Evolutionary conservation across 495 filamentous ascomycete genomes (phyloP), one percentile per base, ranked within the genome.

Genomic region (Penicillium pulvis): DNA sequence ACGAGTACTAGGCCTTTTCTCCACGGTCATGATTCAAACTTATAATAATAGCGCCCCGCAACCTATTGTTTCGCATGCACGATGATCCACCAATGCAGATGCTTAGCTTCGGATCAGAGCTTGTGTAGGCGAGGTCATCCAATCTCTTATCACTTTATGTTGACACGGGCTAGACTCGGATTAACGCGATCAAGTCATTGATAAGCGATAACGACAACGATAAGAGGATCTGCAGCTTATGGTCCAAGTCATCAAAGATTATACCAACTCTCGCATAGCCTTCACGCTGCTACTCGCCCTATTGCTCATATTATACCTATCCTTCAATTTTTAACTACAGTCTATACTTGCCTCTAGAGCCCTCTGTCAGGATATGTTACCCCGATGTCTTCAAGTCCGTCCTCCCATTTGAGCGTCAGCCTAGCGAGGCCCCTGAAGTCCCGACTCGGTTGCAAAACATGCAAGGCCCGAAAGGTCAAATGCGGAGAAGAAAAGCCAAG

Each of bases 401-500:
- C 51, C 19, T 17, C 36, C 36, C 20, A 43, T 42, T 30, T 42
- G 35, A 23, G n/a, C 14, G 19, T 28, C 26, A 19, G 39, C 24
- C 36, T 9, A n/a, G 9, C 20, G 11, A 41, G 19, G 14, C 39
- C 51, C 36, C 24, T 53, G 39, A 71, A 61, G 63, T 77, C 74
- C n/a, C 67, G 51, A 54, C 48, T 57, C 16, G 74, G 74, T n/a
- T 77, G 74, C 62, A 75, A 66, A 60, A 75, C 73, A 10, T 77
- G 74, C 73, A 77, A 75, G 70, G 72, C 73, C 30, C 76, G 84
- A 54, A 77, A 74, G 52, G 75, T 86, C 31, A 86, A 85, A 60
- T 86, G 83, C 56, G 83, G 82, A 45, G 81, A 86, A 58, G 70
- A 72, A 52, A 83, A 79, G 64, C 84, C 83, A 0, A 43, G 57